A percentile compares a stretch with the other conserved stretches of the same genome.
Evolutionary conservation across 768 basidiomycete species (phyloP).

Genomic region (Lepiota venenata): DNA sequence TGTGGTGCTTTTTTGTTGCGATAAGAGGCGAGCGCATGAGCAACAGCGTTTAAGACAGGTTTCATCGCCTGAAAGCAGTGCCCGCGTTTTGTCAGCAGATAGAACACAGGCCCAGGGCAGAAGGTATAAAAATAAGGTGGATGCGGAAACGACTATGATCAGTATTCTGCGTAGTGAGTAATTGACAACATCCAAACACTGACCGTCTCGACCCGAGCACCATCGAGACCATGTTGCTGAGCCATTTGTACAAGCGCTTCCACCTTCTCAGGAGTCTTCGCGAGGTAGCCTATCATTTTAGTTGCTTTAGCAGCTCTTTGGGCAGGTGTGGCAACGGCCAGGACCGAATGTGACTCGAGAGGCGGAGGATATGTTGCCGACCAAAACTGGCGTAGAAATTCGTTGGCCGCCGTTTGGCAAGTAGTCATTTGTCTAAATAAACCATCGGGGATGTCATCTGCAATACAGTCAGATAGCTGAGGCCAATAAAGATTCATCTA

Average conservation of each 20-base stretch:
- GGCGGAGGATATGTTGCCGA: conserved; percentile 76
- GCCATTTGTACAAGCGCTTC: conserved; percentile 68
- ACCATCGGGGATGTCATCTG: conserved; percentile 78
- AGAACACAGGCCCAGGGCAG: no score
- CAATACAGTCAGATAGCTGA: not conserved
- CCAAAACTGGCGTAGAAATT: conserved; percentile 97
- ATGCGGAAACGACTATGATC: not conserved
- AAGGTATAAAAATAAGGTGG: no score
- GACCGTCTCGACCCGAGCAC: conserved; percentile 60
- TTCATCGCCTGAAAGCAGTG: conserved; percentile 59
- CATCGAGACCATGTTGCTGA: conserved; percentile 58
- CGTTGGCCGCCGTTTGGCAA: conserved; percentile 90
- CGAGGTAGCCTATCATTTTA: conserved; percentile 86
- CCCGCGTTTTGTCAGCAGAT: no score
- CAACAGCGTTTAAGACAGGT: conserved; percentile 68
- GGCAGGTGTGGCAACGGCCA: conserved; percentile 48
- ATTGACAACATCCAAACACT: conserved; percentile 21
- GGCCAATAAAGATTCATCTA: conserved; percentile 7
- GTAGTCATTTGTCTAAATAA: conserved; percentile 83
- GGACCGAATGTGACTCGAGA: conserved; percentile 34
- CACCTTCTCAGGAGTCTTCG: conserved; percentile 79
- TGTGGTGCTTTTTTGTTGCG: conserved; percentile 34
- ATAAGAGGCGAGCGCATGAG: conserved; percentile 66
- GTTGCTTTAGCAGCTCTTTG: conserved; percentile 77
- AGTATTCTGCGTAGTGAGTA: not conserved